Evolutionary conservation across 2,329 filamentous ascomycete species (phyloP), one percentile per base, ranked within the genome.

Genomic region (Diplocarpon mali): DNA sequence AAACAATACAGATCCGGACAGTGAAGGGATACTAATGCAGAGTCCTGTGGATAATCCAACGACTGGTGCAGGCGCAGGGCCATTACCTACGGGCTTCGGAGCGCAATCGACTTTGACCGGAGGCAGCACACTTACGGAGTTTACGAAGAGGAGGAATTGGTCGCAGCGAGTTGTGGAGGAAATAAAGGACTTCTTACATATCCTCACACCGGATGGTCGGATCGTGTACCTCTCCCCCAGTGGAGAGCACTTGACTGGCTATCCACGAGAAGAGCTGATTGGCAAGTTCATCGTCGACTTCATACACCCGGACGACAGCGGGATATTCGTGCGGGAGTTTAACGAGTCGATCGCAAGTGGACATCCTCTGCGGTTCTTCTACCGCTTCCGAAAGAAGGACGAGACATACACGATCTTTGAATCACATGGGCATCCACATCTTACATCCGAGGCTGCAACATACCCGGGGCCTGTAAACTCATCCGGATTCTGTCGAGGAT

Each of bases 351-450:
- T 95, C 51, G 80, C 85, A 2, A 84, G 78, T 7, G 85, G 83
- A n/a, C 82, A 84, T 54, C 70, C 79, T 4, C 65, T 95, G 50
- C 83, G 85, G 47, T 79, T 94, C 62, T 94, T 93, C 68, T 92
- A 93, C 62, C 80, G 90, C 40, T 79, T 95, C 60, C 75, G 73
- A 59, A 85, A 80, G 63, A 78, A 78, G 53, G 85, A 92, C 59
- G 80, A 77, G 16, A 71, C 70, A 2, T 93, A 83, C 61, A 71
- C 73, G 51, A 85, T 95, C 44, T 86, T 96, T 60, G 90, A 96
- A 66, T 81, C 85, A n/a, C 80, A 90, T 54, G 90, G 90, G 40
- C 90, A 95, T 61, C 85, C 88, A 11, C 90, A 96, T 66, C 80
- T 94, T 50, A 83, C 83, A 30, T 77, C 74, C 15, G 79, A 85